Conservation (phyloP, 192 early-diverging fungal genomes). For the Thoreauomyces humboldtii region DNA sequence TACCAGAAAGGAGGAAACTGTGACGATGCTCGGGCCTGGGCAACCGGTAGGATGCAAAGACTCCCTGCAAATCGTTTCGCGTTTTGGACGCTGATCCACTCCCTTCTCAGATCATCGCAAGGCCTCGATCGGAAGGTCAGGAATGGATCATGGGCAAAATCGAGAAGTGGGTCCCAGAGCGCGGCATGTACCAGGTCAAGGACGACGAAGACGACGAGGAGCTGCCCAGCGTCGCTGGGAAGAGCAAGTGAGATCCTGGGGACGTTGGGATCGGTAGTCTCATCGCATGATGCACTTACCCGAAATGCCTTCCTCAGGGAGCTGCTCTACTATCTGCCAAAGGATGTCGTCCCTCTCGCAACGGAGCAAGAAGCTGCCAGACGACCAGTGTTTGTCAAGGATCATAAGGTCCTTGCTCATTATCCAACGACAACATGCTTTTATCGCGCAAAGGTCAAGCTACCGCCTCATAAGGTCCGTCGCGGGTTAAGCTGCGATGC, state of each 20-base stretch:
- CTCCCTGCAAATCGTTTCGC: too few species aligned
- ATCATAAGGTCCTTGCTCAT: constrained; percentile 42
- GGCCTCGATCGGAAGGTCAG: constrained; percentile 17
- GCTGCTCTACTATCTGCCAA: constrained; percentile 29
- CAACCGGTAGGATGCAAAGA: too few species aligned
- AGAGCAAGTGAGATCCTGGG: not conserved
- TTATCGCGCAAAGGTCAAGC: constrained; percentile 40
- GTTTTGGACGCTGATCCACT: too few species aligned
- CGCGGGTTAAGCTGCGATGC: too few species aligned
- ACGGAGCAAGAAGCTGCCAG: constrained; percentile 17
- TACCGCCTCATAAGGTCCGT: constrained; percentile 40
- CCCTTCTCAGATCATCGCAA: too few species aligned
- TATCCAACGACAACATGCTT: constrained; percentile 48
- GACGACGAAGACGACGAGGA: constrained; percentile 49
- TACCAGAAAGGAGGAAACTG: too few species aligned
- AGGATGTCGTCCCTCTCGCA: constrained; percentile 32
- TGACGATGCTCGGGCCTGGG: too few species aligned
- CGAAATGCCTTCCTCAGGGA: constrained; percentile 3
- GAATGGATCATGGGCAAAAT: constrained; percentile 45
- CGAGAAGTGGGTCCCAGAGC: constrained; percentile 32
- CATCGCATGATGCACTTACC: too few species aligned
- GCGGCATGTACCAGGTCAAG: constrained; percentile 43
- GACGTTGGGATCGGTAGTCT: too few species aligned
- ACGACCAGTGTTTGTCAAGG: constrained; percentile 32
- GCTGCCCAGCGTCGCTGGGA: constrained; percentile 4